These are phyloP conservation scores for Pseudogymnoascus sp. DNA, from an alignment of 2,329 filamentous ascomycete species.

Conservation along the genomic window DNA sequence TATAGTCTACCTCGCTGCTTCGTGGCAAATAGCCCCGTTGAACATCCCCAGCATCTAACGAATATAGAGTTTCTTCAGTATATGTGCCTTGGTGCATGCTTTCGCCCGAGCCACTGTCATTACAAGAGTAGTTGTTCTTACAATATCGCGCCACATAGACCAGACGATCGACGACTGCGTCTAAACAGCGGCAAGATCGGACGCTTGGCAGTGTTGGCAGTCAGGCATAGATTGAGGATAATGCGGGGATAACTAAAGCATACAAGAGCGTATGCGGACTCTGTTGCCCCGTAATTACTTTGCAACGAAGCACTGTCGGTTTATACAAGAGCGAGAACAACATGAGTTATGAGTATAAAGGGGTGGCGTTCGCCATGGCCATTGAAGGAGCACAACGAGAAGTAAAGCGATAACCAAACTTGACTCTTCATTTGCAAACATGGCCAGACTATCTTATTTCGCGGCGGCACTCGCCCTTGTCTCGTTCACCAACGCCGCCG, in stretches of 20 bases:
- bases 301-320: not conserved
- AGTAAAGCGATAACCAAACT: not conserved
- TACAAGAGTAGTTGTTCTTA: not conserved
- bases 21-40: not conserved
- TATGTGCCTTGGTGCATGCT: not conserved
- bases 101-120: not conserved
- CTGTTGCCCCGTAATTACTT: not conserved
- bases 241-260: not conserved
- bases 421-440: slow-evolving; percentile 18
- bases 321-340: not conserved
- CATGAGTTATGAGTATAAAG: not conserved
- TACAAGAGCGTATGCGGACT: not conserved
- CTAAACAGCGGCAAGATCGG: not conserved
- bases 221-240: not conserved
- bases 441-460: slow-evolving; percentile 31
- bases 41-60: not conserved
- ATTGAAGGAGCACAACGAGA: not conserved
- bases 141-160: not conserved
- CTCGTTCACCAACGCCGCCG: slow-evolving; percentile 30
- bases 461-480: slow-evolving; percentile 35
- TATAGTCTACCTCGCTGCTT: not conserved
- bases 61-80: not conserved
- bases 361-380: not conserved
- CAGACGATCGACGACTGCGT: not conserved
- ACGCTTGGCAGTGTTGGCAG: slow-evolving; percentile 3